phyloP scores from a whole-genome alignment of 129 eudicot genomes.

The Chrysanthemum lavandulifolium region DNA sequence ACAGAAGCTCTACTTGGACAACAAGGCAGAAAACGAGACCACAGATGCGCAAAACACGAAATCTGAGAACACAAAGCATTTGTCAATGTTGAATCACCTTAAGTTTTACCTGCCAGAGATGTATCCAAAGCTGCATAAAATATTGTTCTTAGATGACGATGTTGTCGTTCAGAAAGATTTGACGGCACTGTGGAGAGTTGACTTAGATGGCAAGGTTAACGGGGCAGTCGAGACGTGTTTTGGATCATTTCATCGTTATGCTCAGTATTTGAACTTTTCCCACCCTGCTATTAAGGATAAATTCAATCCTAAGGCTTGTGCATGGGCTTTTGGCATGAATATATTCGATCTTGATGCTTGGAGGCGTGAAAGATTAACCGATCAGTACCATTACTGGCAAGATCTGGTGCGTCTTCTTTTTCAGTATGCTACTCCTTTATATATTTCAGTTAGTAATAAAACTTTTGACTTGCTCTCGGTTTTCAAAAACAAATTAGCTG shows the following conservation, averaged over 20 bases:
- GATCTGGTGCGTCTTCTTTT: conserved; percentile 44
- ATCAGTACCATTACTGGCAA: conserved; percentile 80
- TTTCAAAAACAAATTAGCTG: not conserved
- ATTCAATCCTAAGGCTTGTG: conserved; percentile 73
- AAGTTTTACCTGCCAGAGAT: conserved; percentile 82
- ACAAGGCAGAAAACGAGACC: conserved; percentile 63
- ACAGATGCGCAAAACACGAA: conserved; percentile 58
- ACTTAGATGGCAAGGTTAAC: conserved; percentile 78
- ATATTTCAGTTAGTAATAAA: not conserved
- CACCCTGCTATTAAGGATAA: conserved; percentile 62
- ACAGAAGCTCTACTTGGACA: conserved; percentile 60
- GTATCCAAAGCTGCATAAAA: conserved; percentile 75
- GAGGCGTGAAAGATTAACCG: conserved; percentile 69
- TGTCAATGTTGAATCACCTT: conserved; percentile 72
- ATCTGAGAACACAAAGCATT: conserved; percentile 54
- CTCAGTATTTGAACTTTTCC: conserved; percentile 74
- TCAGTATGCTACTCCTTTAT: not conserved
- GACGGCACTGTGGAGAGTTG: conserved; percentile 70
- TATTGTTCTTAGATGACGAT: conserved; percentile 78
- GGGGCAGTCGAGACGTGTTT: conserved; percentile 89
- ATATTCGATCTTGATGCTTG: conserved; percentile 81
- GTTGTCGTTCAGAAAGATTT: conserved; percentile 91
- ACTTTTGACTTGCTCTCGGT: not conserved
- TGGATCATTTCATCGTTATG: conserved; percentile 74
- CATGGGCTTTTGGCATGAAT: conserved; percentile 91